Evolutionary conservation across 73 alveolate species (phyloP).

Genomic region (Durusdinium trenchii): DNA sequence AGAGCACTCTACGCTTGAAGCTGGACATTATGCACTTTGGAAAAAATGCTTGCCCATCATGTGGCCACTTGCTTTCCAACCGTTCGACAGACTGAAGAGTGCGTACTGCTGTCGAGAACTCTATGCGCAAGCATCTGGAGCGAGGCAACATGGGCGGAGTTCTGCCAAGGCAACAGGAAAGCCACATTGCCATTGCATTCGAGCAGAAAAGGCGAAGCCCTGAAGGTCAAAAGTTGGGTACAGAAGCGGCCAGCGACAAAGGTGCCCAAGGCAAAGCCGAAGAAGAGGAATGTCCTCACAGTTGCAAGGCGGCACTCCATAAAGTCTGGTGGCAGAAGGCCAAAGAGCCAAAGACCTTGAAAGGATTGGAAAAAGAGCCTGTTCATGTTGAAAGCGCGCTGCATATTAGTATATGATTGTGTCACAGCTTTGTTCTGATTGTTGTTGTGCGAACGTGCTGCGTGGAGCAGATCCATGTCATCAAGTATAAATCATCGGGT

Average conservation of each 20-base stretch:
- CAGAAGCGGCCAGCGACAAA: too few relatives aligned
- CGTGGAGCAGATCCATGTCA: too few relatives aligned
- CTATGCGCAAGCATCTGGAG: neutral
- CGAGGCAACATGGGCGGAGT: neutral
- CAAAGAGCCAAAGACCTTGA: too few relatives aligned
- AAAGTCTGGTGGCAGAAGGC: too few relatives aligned
- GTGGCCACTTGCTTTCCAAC: neutral
- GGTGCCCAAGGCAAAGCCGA: too few relatives aligned
- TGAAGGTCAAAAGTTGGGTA: neutral
- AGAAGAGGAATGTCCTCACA: slow-evolving; percentile 4
- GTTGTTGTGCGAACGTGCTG: too few relatives aligned
- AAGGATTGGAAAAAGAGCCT: too few relatives aligned
- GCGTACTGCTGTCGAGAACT: neutral
- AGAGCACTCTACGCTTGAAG: slow-evolving; percentile 32
- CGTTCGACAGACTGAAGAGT: neutral
- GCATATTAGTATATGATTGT: too few relatives aligned
- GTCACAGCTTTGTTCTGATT: too few relatives aligned
- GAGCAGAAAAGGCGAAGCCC: neutral
- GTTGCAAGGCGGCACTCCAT: neutral
- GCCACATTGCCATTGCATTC: neutral
- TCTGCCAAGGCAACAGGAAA: neutral
- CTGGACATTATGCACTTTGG: neutral
- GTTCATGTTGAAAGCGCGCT: too few relatives aligned
- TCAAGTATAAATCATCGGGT: too few relatives aligned
- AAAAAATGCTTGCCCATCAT: slow-evolving; percentile 1